These are phyloP conservation scores for Mucor circinelloides DNA, from an alignment of 371 early-diverging fungal species.

Conservation along the genomic window DNA sequence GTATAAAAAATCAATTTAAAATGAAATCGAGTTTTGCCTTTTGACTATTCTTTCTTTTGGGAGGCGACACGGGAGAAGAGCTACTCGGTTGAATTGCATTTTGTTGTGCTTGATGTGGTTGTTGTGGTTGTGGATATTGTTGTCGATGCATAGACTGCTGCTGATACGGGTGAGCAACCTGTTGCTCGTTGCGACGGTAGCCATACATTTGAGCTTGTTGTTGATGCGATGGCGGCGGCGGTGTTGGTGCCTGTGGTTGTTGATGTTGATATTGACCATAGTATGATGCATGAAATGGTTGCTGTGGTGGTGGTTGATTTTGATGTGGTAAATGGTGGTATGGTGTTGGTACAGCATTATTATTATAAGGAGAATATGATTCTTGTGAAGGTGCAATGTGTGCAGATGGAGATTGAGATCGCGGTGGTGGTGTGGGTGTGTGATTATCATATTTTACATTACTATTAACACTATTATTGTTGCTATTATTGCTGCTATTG, in stretches of 20 bases:
- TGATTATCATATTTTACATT: conserved; percentile 6
- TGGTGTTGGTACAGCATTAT: not conserved
- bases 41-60: conserved; percentile 24
- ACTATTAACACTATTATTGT: not conserved
- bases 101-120: not conserved
- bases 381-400: not conserved
- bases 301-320: not conserved
- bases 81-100: not conserved
- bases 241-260: not conserved
- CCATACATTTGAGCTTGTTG: not conserved
- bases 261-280: not conserved
- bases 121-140: not conserved
- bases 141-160: not conserved
- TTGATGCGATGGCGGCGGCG: not conserved
- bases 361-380: conserved; percentile 1
- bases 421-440: conserved; percentile 1
- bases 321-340: not conserved
- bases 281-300: not conserved
- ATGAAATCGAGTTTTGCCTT: conserved; percentile 33
- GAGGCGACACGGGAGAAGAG: not conserved
- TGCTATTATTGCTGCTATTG: not conserved
- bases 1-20: conserved; percentile 15
- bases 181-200: conserved; percentile 12
- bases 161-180: conserved; percentile 15
- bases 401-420: not conserved